Evolutionary conservation across 83 land plant genomes (phyloP), one percentile per base, ranked within the genome.

Genomic region (Isoetes engelmannii): DNA sequence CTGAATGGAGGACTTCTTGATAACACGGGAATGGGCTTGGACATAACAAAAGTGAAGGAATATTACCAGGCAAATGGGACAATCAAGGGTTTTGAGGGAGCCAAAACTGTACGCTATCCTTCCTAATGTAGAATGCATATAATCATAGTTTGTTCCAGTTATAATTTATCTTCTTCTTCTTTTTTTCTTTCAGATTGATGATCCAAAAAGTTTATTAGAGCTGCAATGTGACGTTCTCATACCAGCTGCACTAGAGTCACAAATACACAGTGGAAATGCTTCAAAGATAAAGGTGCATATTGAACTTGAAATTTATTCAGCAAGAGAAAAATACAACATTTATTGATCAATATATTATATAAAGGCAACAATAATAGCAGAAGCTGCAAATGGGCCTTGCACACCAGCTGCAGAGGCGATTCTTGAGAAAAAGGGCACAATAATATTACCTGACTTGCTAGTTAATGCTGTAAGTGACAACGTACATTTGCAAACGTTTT

Each of bases 331-430:
- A 3, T 12, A 1, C 17, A 12, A 12, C 3, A 12, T 51, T 51
- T 0, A 51, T 51, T 51, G 55, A 12, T 3, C 55, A 51, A 60
- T 20, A 20, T 21, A 60, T 20, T 21, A 13, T 60, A 3, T 64
- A 1, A 44, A 64, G 67, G 67, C 67, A 13, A 64, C 41, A 64
- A 41, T 64, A 41, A 44, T 64, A 41, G 67, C 67, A 64, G 67
- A 64, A 44, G 67, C 67, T 64, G 67, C 67, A 64, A 64, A 64
- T 64, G 67, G 67, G 41, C 67, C 67, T 28, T 15, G 41, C 9
- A 64, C 67, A 10, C 47, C 67, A 9, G 67, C 67, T 9, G 67
- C 67, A 41, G 67, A 64, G 7, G 47, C 13, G 1, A 64, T 64
- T 64, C 47, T 64, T 9, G 67, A 64, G 41, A 41, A 12, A 7